phyloP scores from a whole-genome alignment of 441 rosid genomes.

The Gossypium gossypioides region DNA sequence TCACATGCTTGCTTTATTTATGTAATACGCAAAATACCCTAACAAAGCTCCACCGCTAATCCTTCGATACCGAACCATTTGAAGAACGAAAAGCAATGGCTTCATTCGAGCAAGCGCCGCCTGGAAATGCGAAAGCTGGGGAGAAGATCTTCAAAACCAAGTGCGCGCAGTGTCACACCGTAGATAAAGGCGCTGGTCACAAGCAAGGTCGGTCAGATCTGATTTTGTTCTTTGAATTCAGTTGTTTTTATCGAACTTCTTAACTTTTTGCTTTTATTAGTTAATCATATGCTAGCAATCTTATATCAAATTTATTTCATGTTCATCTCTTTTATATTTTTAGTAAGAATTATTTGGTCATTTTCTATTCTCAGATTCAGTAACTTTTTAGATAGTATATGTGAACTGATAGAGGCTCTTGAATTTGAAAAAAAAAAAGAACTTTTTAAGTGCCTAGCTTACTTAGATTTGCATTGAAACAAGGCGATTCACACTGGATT shows the following conservation, averaged over 20 bases:
- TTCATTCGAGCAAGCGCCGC: conserved; percentile 32
- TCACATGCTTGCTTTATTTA: background rate
- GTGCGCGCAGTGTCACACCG: conserved; percentile 22
- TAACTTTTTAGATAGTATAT: background rate
- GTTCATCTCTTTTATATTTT: background rate
- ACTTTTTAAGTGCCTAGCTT: background rate
- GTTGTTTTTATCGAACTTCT: background rate
- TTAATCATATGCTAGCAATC: background rate
- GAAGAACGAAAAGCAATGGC: conserved; percentile 19
- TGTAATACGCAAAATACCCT: background rate
- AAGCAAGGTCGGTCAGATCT: conserved; percentile 29
- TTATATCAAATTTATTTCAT: background rate
- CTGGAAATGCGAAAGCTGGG: conserved; percentile 29
- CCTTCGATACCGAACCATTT: background rate
- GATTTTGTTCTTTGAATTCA: background rate
- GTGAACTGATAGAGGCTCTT: background rate
- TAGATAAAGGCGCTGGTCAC: conserved; percentile 37
- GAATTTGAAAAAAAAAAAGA: background rate
- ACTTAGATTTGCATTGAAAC: conserved; percentile 4
- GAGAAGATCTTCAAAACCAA: conserved; percentile 45
- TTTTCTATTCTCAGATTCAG: background rate
- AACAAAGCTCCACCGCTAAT: background rate
- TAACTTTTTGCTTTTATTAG: background rate
- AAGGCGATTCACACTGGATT: background rate
- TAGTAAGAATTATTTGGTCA: background rate